Evolutionary conservation across 78 protist genomes (phyloP), one percentile per base, ranked within the genome.

Genomic region (Dictyostelium discoideum): DNA sequence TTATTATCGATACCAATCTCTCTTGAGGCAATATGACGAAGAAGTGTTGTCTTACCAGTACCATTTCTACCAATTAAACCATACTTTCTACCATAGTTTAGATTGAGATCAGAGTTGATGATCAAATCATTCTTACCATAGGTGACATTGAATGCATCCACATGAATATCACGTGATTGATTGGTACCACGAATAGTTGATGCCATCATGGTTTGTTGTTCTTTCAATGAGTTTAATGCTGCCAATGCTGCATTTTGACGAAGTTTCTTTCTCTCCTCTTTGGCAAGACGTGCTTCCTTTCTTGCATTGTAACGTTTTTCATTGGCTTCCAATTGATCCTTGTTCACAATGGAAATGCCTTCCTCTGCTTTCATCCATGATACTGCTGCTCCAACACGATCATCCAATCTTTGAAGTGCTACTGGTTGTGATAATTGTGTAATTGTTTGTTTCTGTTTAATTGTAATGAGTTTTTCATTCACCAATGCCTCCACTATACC

Each of bases 41-140:
- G 89, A 82, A 99, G 88, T 48, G 99, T 98, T 20, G 99, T 87
- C 92, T 99, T 99, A 54, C 99, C 99, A 0, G 67, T 48, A 78
- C 99, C 99, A 96, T 98, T 98, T 11, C 95, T 42, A 7, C 99
- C 99, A 54, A 98, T 93, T 78, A 99, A 92, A 29, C 99, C 99
- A 84, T 98, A 98, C 85, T 87, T 84, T 24, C 96, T 29, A 22
- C 93, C 96, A 73, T 57, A 78, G 72, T 93, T 85, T 29, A 96
- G 44, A n/a, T 48, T 39, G 48, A 93, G 89, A 65, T 86, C 93
- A 3, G 87, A n/a, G 69, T 92, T 96, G 84, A 83, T 73, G 18
- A 96, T 37, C 54, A 96, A 77, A 72, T 87, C 94, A 48, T 72
- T 85, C 86, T 96, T 96, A 24, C 97, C 97, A 20, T 87, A 96